Base-by-base conservation (phyloP, 129 eudicot genomes). In the Oenanthe sinensis region DNA sequence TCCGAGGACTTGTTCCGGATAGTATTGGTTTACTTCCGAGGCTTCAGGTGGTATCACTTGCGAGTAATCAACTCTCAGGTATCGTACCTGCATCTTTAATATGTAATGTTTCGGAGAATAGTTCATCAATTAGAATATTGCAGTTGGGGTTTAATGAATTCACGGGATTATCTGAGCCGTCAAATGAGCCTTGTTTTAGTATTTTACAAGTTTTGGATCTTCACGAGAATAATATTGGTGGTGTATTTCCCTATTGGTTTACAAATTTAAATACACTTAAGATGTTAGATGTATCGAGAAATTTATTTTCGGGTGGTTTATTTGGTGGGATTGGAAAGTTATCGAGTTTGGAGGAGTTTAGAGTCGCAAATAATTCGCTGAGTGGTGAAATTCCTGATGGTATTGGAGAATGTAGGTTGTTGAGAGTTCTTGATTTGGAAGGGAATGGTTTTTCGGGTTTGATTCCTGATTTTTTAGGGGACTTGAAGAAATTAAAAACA, bases 1-100 rank as follows among this genome's bases (percentile, higher is more conserved):
- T 90, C 2, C 68, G 80, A 48, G 97, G 97, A 8, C 77, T 86
- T 3, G 71, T 92, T 74, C 97, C 97, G 50, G 88, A 91, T 80
- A 88, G 91, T 16, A 76, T 90, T 22, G 90, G 97, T 37, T 83
- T 75, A 0, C 77, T 90, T 24, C 50, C 75, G n/a, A 81, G 78
- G 33, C 81, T 92, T 24, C 85, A 86, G 80, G 86, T 86, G 19
- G 22, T 88, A 3, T 92, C 97, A 3, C 54, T 92, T 28, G 26
- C 85, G 67, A 78, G 80, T 3, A 92, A 90, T 74, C 75, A 67
- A 28, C 83, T 92, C 62, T 77, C 96, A 45, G 97, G 96, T 48
- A 83, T 83, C 48, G 81, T 88, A 71, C 90, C 96, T 22, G 26
- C 81, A 19, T 86, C 90, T 26, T 39, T 92, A 17, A 47, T 92